Percentiles rank a stretch among this genome's conserved stretches.
Conservation (phyloP, 495 filamentous ascomycete species). For the Penicillium daleae region DNA sequence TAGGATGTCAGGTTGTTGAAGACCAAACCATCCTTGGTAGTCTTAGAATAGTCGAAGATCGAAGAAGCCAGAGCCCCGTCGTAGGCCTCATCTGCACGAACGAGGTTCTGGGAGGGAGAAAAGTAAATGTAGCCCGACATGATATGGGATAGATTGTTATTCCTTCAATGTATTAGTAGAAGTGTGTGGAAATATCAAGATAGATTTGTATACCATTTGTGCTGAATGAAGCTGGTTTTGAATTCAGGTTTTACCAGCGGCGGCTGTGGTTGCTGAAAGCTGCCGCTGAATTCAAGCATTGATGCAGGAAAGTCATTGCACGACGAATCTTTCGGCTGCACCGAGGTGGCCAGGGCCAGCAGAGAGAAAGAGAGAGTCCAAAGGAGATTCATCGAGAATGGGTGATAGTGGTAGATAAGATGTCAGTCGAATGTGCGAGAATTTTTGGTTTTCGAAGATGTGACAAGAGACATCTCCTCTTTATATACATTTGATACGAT, state of each 20-base stretch:
- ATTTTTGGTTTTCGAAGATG: neutral
- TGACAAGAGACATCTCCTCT: neutral
- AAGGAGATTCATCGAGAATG: neutral
- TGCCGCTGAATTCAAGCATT: slow-evolving; percentile 25
- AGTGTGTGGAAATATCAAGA: neutral
- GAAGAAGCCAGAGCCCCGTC: slow-evolving; percentile 31
- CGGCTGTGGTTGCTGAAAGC: slow-evolving; percentile 32
- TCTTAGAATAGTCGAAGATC: slow-evolving; percentile 37
- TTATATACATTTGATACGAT: neutral
- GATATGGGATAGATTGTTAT: slow-evolving; percentile 37
- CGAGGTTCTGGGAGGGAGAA: slow-evolving; percentile 27
- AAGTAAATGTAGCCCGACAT: slow-evolving; percentile 34
- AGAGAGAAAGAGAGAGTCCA: neutral
- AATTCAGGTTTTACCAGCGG: slow-evolving; percentile 32
- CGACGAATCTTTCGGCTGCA: neutral
- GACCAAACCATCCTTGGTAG: slow-evolving; percentile 31
- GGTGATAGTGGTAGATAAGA: neutral
- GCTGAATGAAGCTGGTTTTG: slow-evolving; percentile 34
- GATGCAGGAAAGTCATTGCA: slow-evolving; percentile 21
- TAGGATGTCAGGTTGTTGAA: slow-evolving; percentile 31
- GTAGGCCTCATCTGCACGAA: slow-evolving; percentile 34
- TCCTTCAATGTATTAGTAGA: slow-evolving; percentile 25
- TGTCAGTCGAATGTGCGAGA: neutral
- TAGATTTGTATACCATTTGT: slow-evolving; percentile 30
- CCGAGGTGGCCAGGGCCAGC: neutral